Evolutionary conservation across 1,139 yeast species (phyloP), one percentile per base, ranked within the genome.

Genomic region (Yamadazyma atlantica): DNA sequence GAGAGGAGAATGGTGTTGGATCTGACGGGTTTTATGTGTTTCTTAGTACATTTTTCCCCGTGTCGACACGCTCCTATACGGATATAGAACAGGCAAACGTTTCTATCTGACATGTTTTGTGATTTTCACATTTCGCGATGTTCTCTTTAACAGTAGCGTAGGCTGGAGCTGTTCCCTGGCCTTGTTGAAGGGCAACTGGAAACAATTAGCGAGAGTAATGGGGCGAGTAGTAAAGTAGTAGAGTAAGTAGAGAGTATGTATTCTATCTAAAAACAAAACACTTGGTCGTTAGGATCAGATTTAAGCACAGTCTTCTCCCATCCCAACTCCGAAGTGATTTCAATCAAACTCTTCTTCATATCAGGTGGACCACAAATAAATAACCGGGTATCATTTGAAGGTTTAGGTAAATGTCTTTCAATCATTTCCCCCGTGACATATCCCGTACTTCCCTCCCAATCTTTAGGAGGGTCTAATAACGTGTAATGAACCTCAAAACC

Each of bases 11-110:
- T 70, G 1, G 92, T 83, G 43, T 71, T 72, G 1, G 95, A 84
- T 31, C 67, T 61, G n/a, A 69, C 61, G 1, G 97, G 96, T 48
- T 76, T 75, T 29, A 76, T 69, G 56, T 90, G 97, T 40, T 73
- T 74, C 50, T 94, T 70, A 10, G 92, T 82, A 55, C 97, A 90
- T 51, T 82, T 84, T 44, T 84, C 92, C 2, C 97, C 97, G 57
- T 90, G 97, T 42, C 97, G 73, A 56, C 97, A 90, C 0, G 96
- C 95, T 1, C 97, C 97, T 29, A 89, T 86, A 57, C 84, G 86
- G 45, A 75, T 72, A 60, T 83, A 90, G 58, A 90, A 90, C 5
- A 69, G 57, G 50, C 80, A 70, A 17, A 51, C 50, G 9, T 50
- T 40, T n/a, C n/a, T n/a, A n/a, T n/a, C n/a, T n/a, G n/a, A n/a